A percentile compares a stretch with the other conserved stretches of the same genome.
Evolutionary conservation across 371 early-diverging fungal genomes (phyloP).

Genomic region (Mycotypha africana): DNA sequence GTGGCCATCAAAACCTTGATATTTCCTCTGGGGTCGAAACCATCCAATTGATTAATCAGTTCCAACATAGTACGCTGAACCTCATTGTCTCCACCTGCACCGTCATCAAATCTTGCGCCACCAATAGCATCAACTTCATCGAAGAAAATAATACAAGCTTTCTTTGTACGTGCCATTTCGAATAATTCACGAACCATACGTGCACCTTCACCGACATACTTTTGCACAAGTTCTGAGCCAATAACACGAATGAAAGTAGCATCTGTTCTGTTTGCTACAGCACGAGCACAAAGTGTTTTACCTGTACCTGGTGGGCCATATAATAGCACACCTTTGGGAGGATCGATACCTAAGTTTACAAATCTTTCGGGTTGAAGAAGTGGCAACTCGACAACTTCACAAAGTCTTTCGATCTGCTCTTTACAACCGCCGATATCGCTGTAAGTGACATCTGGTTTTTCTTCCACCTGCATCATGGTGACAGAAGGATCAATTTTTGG

Average conservation of each 20-base stretch:
- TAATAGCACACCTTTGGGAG: conserved; percentile 98
- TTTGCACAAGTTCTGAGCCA: conserved; percentile 99
- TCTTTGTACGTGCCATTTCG: conserved; percentile 93
- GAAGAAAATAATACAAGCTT: conserved; percentile 97
- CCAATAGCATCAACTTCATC: conserved; percentile 99
- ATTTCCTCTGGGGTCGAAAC: conserved; percentile 98
- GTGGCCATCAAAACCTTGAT: conserved; percentile 99
- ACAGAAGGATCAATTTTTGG: conserved; percentile 95
- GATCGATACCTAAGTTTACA: conserved; percentile 98
- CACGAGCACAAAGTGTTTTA: conserved; percentile 98
- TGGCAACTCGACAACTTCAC: conserved; percentile 99
- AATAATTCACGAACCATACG: conserved; percentile 99
- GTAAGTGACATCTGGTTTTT: conserved; percentile 99
- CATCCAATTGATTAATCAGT: conserved; percentile 99
- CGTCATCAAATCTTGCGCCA: conserved; percentile 86
- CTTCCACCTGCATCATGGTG: conserved; percentile 99
- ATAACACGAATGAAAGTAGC: conserved; percentile 99
- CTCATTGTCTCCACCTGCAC: conserved; percentile 93
- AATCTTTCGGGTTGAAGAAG: conserved; percentile 99
- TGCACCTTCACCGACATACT: conserved; percentile 99
- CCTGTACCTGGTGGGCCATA: conserved; percentile 99
- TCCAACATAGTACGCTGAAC: conserved; percentile 99
- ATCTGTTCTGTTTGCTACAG: conserved; percentile 99
- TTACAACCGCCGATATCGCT: conserved; percentile 99
- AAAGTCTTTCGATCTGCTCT: conserved; percentile 99